Percentiles rank a stretch among this genome's conserved stretches.
These are phyloP conservation scores for Mycosphaerelloides madeirae DNA, from an alignment of 2,329 filamentous ascomycete species.

Conservation along the genomic window DNA sequence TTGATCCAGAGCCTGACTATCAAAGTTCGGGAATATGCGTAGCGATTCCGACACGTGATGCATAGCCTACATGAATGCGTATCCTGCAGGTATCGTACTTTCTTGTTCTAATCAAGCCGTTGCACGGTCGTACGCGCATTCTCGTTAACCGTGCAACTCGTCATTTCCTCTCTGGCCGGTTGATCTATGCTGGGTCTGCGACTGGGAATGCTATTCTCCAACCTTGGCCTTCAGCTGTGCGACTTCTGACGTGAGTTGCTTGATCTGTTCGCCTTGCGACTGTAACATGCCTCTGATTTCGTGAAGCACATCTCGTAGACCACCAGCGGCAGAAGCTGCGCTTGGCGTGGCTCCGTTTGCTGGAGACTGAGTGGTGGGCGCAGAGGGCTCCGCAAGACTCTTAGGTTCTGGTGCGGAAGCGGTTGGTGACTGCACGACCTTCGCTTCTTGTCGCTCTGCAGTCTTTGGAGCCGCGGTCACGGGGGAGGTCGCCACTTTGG, in stretches of 20 bases:
- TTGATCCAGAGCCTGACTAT: too few species aligned
- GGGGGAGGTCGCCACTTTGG: conserved; percentile 5
- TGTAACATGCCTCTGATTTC: conserved; percentile 76
- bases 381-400: conserved; percentile 12
- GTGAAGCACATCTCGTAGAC: conserved; percentile 61
- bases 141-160: too few species aligned
- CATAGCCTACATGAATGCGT: too few species aligned
- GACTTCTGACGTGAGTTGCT: conserved; percentile 72
- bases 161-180: too few species aligned
- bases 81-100: too few species aligned
- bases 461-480: conserved; percentile 6
- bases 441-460: conserved; percentile 19
- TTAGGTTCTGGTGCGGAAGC: conserved; percentile 17
- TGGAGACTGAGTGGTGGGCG: conserved; percentile 15
- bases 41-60: too few species aligned
- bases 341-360: conserved; percentile 23
- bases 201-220: conserved; percentile 16
- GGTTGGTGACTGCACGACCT: conserved; percentile 6
- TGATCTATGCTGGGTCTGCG: too few species aligned
- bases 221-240: conserved; percentile 69
- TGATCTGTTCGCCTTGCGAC: conserved; percentile 72
- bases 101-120: too few species aligned
- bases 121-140: too few species aligned
- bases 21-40: too few species aligned
- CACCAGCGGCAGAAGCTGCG: conserved; percentile 41